Evolutionary conservation across 192 early-diverging fungal genomes (phyloP), one percentile per base, ranked within the genome.

Genomic region (Coemansia sp.): DNA sequence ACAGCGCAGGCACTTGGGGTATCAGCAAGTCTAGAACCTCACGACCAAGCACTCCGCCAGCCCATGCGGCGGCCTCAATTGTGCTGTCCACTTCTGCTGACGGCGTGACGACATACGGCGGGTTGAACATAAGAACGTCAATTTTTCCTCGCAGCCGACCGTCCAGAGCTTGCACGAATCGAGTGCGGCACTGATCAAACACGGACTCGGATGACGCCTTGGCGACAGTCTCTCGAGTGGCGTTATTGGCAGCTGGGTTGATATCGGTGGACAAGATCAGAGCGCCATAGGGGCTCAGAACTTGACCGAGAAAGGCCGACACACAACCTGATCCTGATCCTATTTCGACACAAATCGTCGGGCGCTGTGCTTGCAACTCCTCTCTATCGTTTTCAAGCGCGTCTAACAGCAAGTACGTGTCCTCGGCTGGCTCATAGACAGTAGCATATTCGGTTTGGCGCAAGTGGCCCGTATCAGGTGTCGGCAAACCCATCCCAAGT

Each of bases 341-440:
- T 53, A 98, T 90, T 66, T 98, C 97, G 11, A 97, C 81, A 50
- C 91, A 92, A 5, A 95, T 67, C 1, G 81, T 72, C 38, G 95
- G 94, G 4, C 80, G 61, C 10, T 74, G 76, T 7, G 69, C 66
- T 21, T 86, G 81, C 42, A 96, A 60, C 35, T 82, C 71, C 6
- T 71, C 21, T 0, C 66, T 76, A 57, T 97, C 95, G 57, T 86
- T 81, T 66, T 97, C 95, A n/a, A 98, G 87, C 3, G 93, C 91
- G 74, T 97, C 95, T 30, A 99, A 81, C 17, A 99, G 80, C 53
- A 99, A 76, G 72, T 96, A 99, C 0, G 95, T 95, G 75, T 99
- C 97, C 85, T 99, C 96, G 7, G 80, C 91, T 6, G 97, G 94
- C 76, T 96, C 95, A 71, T 97, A 98, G 2, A 98, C 89, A 43